phyloP scores from a whole-genome alignment of 2,329 filamentous ascomycete genomes.

The Cladophialophora exuberans region DNA sequence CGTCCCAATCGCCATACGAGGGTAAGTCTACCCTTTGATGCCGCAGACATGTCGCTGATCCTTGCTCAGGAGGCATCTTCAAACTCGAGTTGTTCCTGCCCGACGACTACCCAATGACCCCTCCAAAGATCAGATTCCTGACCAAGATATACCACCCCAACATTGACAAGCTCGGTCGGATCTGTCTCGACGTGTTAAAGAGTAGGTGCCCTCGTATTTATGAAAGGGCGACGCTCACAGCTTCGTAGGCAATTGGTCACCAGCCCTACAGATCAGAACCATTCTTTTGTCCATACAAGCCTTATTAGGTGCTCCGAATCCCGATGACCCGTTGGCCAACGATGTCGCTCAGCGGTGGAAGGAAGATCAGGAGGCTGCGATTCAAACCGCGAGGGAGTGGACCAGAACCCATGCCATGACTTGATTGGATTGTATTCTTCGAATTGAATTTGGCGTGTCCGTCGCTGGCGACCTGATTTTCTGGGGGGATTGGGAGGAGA shows the following conservation, averaged over 20 bases:
- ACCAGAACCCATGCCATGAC: slow-evolving; percentile 67
- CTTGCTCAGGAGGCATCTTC: slow-evolving; percentile 74
- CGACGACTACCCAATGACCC: slow-evolving; percentile 99
- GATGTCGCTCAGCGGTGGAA: slow-evolving; percentile 99
- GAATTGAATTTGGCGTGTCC: background rate
- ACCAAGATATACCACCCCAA: slow-evolving; percentile 99
- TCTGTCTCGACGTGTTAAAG: slow-evolving; percentile 96
- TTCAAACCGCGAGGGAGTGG: slow-evolving; percentile 91
- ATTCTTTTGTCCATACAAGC: slow-evolving; percentile 99
- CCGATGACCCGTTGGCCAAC: slow-evolving; percentile 96
- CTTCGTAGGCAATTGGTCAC: slow-evolving; percentile 92
- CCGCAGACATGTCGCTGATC: slow-evolving; percentile 10
- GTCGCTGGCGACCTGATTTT: background rate
- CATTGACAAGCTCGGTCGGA: slow-evolving; percentile 95
- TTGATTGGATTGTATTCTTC: background rate
- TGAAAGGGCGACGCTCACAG: background rate
- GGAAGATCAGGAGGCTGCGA: slow-evolving; percentile 89
- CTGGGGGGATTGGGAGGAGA: background rate
- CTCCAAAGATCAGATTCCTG: slow-evolving; percentile 95
- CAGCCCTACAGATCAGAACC: slow-evolving; percentile 94
- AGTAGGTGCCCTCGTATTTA: slow-evolving; percentile 59
- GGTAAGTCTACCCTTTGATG: slow-evolving; percentile 57
- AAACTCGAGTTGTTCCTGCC: slow-evolving; percentile 96
- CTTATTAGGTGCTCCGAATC: slow-evolving; percentile 91
- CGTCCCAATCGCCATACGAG: slow-evolving; percentile 91